Conservation (phyloP, 768 basidiomycete species). For the Cantharellus cinnabarinus region DNA sequence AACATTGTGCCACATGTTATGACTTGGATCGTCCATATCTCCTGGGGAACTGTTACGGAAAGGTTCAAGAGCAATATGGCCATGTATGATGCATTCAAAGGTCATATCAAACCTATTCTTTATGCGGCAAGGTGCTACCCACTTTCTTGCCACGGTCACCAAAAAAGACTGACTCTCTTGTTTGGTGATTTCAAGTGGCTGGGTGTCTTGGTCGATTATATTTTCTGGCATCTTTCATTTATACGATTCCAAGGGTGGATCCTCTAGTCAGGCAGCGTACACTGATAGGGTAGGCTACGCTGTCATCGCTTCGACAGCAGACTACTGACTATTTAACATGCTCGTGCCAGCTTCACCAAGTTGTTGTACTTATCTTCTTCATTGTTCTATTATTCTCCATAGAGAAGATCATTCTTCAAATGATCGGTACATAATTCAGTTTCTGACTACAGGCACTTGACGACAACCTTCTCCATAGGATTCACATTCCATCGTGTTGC, state of each 20-base stretch:
- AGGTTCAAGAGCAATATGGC: slow-evolving; percentile 42
- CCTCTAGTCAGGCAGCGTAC: slow-evolving; percentile 35
- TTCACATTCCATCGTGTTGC: slow-evolving; percentile 63
- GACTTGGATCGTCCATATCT: slow-evolving; percentile 26
- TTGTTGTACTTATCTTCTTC: slow-evolving; percentile 58
- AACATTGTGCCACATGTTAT: slow-evolving; percentile 42
- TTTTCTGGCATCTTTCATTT: slow-evolving; percentile 46
- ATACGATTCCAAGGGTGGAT: slow-evolving; percentile 22
- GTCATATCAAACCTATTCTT: slow-evolving; percentile 37
- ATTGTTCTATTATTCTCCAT: slow-evolving; percentile 38
- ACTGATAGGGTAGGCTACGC: slow-evolving; percentile 29
- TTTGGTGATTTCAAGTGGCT: slow-evolving; percentile 21
- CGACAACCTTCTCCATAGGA: slow-evolving; percentile 18
- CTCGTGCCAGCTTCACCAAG: slow-evolving; percentile 30
- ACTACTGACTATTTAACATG: neutral
- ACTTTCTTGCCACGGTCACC: too few species aligned
- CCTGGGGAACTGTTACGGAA: slow-evolving; percentile 65
- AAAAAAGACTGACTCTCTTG: too few species aligned
- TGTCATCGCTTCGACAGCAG: neutral
- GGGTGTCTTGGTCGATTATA: slow-evolving; percentile 58
- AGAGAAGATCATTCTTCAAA: slow-evolving; percentile 51
- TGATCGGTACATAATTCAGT: slow-evolving; percentile 24
- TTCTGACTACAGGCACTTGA: neutral
- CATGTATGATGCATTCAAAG: slow-evolving; percentile 32
- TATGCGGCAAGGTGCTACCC: slow-evolving; percentile 28